Evolutionary conservation across 768 basidiomycete species (phyloP).

Genomic region (Atractiella rhizophila): DNA sequence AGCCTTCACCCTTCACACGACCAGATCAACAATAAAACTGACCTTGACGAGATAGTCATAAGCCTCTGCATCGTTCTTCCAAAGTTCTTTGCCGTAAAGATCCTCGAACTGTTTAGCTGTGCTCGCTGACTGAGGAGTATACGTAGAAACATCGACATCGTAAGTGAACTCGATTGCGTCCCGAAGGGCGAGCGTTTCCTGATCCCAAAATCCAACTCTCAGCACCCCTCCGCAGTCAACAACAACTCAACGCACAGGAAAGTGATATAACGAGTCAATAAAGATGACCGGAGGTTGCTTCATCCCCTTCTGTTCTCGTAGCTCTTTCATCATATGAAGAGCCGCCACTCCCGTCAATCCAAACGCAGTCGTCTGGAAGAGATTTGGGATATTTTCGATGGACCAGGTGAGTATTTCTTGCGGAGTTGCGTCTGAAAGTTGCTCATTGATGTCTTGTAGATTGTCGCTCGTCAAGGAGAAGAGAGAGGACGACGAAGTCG

Average conservation of each 20-base stretch:
- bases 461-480: not conserved
- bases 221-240: too few species aligned
- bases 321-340: constrained; percentile 76
- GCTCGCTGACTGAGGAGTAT: constrained; percentile 45
- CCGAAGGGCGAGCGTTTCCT: constrained; percentile 73
- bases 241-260: too few species aligned
- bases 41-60: constrained; percentile 90
- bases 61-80: constrained; percentile 61
- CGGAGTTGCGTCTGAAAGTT: constrained; percentile 46
- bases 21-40: constrained; percentile 8
- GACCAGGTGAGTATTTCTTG: constrained; percentile 74
- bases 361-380: constrained; percentile 89
- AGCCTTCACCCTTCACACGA: not conserved
- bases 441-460: constrained; percentile 36
- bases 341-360: constrained; percentile 84
- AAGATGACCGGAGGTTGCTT: constrained; percentile 48
- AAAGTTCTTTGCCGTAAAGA: constrained; percentile 52
- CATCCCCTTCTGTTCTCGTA: constrained; percentile 26
- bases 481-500: too few species aligned
- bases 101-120: constrained; percentile 48
- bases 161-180: constrained; percentile 55
- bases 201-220: too few species aligned
- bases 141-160: constrained; percentile 44
- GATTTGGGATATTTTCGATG: constrained; percentile 43
- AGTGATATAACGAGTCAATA: constrained; percentile 89